Percentiles rank a stretch among this genome's conserved stretches.
phyloP scores from a whole-genome alignment of 805 yeast genomes.

The Starmerella khaoyaiensis region DNA sequence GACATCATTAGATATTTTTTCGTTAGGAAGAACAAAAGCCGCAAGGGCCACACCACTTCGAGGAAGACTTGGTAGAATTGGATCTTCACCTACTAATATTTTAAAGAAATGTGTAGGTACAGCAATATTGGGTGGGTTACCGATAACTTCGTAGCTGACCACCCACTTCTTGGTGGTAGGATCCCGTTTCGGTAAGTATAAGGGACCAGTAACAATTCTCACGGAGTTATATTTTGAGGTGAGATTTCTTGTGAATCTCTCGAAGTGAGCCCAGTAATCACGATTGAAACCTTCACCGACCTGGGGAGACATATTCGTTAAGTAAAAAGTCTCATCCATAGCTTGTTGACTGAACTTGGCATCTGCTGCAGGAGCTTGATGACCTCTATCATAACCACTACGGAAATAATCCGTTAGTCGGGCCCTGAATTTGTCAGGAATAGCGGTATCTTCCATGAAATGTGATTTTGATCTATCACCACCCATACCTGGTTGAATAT shows the following conservation, averaged over 20 bases:
- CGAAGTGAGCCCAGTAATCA: conserved; percentile 96
- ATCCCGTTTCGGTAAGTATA: conserved; percentile 67
- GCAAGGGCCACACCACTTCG: conserved; percentile 53
- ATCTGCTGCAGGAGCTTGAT: conserved; percentile 95
- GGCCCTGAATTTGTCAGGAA: conserved; percentile 69
- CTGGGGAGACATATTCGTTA: conserved; percentile 91
- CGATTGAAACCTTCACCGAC: conserved; percentile 96
- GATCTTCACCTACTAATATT: conserved; percentile 69
- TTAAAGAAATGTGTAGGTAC: conserved; percentile 97
- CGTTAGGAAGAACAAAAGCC: conserved; percentile 90
- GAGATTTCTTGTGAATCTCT: conserved; percentile 70
- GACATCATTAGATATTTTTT: conserved; percentile 52
- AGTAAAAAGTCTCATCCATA: conserved; percentile 85
- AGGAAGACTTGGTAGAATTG: conserved; percentile 24
- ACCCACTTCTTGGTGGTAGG: conserved; percentile 68
- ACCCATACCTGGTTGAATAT: conserved; percentile 28
- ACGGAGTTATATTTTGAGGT: conserved; percentile 62
- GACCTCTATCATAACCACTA: conserved; percentile 94
- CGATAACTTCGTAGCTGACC: conserved; percentile 83
- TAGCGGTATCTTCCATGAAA: conserved; percentile 73
- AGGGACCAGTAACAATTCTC: conserved; percentile 84
- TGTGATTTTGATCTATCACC: conserved; percentile 62
- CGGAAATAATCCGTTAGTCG: conserved; percentile 76
- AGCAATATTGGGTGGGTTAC: conserved; percentile 90
- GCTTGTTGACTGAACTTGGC: conserved; percentile 83